A percentile compares a stretch with the other conserved stretches of the same genome.
Conservation (phyloP, 1,284 basidiomycete genomes). For the Salmacisia buchloeana region DNA sequence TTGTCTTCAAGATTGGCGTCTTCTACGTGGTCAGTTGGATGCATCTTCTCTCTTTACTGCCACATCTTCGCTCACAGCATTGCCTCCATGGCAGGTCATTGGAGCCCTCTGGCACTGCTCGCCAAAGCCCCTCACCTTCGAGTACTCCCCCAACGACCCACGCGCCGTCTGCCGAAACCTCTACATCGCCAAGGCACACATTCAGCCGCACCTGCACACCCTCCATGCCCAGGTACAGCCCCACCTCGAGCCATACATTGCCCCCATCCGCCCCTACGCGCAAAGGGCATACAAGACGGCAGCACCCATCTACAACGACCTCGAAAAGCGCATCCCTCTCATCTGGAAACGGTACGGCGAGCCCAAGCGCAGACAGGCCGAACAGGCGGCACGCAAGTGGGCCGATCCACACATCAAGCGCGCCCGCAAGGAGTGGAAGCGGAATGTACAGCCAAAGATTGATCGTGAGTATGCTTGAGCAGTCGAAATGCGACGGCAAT, state of each 20-base stretch:
- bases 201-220: too few relatives aligned
- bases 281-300: background rate
- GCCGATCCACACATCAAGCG: slow-evolving; percentile 35
- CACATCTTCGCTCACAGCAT: background rate
- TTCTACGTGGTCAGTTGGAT: background rate
- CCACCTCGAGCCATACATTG: background rate
- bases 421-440: slow-evolving; percentile 34
- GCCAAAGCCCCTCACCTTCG: background rate
- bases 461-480: slow-evolving; percentile 13
- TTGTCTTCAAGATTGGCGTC: slow-evolving; percentile 2
- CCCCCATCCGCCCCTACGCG: background rate
- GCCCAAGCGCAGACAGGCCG: background rate
- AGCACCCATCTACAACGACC: background rate
- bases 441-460: slow-evolving; percentile 40
- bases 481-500: background rate
- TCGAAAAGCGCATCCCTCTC: background rate
- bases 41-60: background rate
- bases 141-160: background rate
- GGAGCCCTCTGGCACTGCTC: slow-evolving; percentile 2
- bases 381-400: slow-evolving; percentile 10
- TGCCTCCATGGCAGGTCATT: background rate
- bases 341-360: slow-evolving; percentile 4
- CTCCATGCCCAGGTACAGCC: background rate
- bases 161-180: background rate
- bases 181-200: slow-evolving; percentile 1